Conservation (phyloP, 2,329 filamentous ascomycete species). For the Simplicillium sp. region DNA sequence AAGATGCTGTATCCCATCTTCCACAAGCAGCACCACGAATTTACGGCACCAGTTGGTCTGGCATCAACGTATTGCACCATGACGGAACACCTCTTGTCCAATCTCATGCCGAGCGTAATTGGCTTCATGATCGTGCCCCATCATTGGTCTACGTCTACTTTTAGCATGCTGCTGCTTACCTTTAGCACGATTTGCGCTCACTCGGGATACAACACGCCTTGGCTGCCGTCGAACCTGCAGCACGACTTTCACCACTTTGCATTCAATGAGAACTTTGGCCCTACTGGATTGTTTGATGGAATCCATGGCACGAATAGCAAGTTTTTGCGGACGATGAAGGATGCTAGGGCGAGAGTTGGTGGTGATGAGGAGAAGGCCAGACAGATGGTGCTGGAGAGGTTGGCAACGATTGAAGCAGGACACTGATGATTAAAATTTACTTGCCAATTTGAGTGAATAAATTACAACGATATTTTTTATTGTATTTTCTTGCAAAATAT, state of each 20-base stretch:
- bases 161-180: constrained; percentile 9
- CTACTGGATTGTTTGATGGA: constrained; percentile 8
- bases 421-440: background rate
- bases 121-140: constrained; percentile 7
- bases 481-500: too few relatives aligned
- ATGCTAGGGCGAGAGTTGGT: constrained; percentile 6
- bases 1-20: constrained; percentile 32
- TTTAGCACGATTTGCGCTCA: constrained; percentile 9
- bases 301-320: constrained; percentile 8
- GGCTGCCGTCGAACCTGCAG: constrained; percentile 8
- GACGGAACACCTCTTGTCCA: constrained; percentile 38
- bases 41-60: constrained; percentile 39
- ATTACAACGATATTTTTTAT: too few relatives aligned
- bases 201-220: constrained; percentile 9
- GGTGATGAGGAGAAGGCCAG: constrained; percentile 9
- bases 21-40: constrained; percentile 43
- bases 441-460: too few relatives aligned
- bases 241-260: constrained; percentile 12
- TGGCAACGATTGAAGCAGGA: constrained; percentile 5
- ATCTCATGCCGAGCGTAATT: constrained; percentile 36
- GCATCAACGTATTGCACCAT: constrained; percentile 42
- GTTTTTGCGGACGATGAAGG: constrained; percentile 5
- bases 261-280: constrained; percentile 11
- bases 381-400: constrained; percentile 9
- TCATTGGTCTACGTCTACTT: constrained; percentile 9